These are phyloP conservation scores for Onygena corvina DNA, from an alignment of 2,329 filamentous ascomycete genomes.

Conservation along the genomic window DNA sequence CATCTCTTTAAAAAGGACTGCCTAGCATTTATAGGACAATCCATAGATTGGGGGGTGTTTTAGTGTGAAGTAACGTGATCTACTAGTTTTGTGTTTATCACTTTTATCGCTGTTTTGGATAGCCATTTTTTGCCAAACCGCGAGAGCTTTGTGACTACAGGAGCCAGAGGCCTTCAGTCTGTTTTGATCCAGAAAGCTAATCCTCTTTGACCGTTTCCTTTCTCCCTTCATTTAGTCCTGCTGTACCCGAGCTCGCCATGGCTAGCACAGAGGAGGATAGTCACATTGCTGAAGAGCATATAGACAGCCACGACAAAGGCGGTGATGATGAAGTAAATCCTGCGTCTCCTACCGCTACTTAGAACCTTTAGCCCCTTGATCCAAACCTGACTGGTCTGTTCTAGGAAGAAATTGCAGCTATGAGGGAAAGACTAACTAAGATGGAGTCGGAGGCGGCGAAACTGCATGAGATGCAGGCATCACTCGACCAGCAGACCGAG, in stretches of 20 bases:
- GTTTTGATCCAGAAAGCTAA: neutral
- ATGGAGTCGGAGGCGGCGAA: slow-evolving; percentile 86
- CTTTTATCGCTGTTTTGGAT: neutral
- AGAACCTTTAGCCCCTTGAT: neutral
- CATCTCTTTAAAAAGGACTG: too few species aligned
- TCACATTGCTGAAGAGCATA: slow-evolving; percentile 14
- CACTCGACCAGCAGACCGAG: slow-evolving; percentile 70
- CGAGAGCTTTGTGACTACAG: neutral
- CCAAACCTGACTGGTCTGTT: neutral
- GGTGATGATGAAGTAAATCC: slow-evolving; percentile 35
- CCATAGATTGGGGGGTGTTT: neutral
- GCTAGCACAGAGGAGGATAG: slow-evolving; percentile 13
- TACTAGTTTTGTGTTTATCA: neutral
- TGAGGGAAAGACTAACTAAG: slow-evolving; percentile 76
- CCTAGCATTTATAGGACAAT: neutral
- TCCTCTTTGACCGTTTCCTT: neutral
- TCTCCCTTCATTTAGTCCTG: neutral
- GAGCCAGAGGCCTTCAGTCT: neutral
- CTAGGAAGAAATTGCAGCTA: slow-evolving; percentile 68
- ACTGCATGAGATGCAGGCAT: slow-evolving; percentile 74
- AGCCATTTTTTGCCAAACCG: neutral
- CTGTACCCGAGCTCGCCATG: slow-evolving; percentile 6
- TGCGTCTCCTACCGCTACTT: neutral
- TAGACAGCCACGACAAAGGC: slow-evolving; percentile 26
- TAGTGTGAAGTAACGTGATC: slow-evolving; percentile 2